Conservation (phyloP, 768 basidiomycete species). For the Auriscalpium microsporum region DNA sequence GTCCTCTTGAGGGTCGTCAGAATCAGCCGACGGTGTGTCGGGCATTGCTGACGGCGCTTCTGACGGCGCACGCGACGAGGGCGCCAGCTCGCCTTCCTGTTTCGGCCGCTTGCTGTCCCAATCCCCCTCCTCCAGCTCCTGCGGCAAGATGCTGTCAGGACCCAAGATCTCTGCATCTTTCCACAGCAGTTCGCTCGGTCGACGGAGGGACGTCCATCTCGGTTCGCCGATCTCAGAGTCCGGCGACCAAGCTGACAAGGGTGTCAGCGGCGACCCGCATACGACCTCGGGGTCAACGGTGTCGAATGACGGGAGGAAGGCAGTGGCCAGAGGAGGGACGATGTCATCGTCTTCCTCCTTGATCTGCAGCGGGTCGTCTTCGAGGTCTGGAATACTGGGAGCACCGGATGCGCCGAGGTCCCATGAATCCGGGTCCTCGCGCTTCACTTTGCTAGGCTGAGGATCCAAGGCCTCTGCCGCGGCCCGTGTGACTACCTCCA, state of each 20-base stretch:
- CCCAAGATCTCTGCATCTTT: constrained; percentile 38
- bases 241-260: constrained; percentile 7
- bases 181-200: constrained; percentile 27
- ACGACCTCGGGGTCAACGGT: neutral
- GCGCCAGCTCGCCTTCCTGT: neutral
- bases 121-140: constrained; percentile 33
- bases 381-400: constrained; percentile 21
- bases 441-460: constrained; percentile 28
- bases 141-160: constrained; percentile 34
- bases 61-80: neutral
- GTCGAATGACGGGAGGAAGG: neutral
- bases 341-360: constrained; percentile 24
- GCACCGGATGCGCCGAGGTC: constrained; percentile 31
- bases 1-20: constrained; percentile 1
- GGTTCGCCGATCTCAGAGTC: neutral
- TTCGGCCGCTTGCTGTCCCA: constrained; percentile 15
- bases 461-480: constrained; percentile 18
- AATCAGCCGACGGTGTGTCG: neutral
- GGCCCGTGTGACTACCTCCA: constrained; percentile 34
- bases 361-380: constrained; percentile 17
- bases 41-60: neutral
- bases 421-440: constrained; percentile 37
- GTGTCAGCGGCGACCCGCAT: constrained; percentile 3
- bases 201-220: constrained; percentile 4
- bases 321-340: constrained; percentile 7